A percentile compares a stretch with the other conserved stretches of the same genome.
These are phyloP conservation scores for Schizochytrium sp. DNA, from an alignment of 108 stramenopile genomes.

Conservation along the genomic window DNA sequence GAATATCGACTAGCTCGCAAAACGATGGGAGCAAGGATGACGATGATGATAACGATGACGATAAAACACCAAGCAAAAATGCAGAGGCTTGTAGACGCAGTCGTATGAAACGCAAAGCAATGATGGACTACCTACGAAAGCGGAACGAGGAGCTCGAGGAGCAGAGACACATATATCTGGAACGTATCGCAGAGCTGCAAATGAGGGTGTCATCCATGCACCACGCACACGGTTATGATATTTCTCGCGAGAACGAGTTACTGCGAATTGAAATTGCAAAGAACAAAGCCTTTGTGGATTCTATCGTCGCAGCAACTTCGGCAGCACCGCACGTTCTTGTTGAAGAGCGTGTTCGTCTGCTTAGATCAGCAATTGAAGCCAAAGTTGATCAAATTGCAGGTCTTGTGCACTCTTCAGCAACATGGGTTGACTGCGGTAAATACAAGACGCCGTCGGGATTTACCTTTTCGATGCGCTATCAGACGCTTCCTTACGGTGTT, in stretches of 20 bases:
- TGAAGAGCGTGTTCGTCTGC: slow-evolving; percentile 42
- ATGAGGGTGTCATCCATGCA: background rate
- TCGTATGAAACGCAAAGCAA: background rate
- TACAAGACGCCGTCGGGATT: too few species aligned
- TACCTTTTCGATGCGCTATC: too few species aligned
- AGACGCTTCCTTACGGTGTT: too few species aligned
- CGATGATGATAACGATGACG: too few species aligned
- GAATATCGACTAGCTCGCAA: too few species aligned
- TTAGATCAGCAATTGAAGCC: background rate
- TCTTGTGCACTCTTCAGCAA: background rate
- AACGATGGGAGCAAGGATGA: too few species aligned
- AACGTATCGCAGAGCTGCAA: slow-evolving; percentile 53
- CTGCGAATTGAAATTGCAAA: slow-evolving; percentile 11
- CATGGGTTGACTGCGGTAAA: background rate
- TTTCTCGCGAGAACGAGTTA: slow-evolving; percentile 7
- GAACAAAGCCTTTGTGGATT: background rate
- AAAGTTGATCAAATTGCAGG: slow-evolving; percentile 23
- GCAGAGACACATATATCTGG: background rate
- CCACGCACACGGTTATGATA: background rate
- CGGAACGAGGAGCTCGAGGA: slow-evolving; percentile 38
- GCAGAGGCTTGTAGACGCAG: slow-evolving; percentile 52
- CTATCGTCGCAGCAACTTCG: background rate
- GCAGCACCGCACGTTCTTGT: background rate
- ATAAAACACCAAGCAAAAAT: background rate
- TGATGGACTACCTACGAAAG: background rate